Evolutionary conservation across 2,329 filamentous ascomycete species (phyloP).

Genomic region (Aspergillus tanneri): DNA sequence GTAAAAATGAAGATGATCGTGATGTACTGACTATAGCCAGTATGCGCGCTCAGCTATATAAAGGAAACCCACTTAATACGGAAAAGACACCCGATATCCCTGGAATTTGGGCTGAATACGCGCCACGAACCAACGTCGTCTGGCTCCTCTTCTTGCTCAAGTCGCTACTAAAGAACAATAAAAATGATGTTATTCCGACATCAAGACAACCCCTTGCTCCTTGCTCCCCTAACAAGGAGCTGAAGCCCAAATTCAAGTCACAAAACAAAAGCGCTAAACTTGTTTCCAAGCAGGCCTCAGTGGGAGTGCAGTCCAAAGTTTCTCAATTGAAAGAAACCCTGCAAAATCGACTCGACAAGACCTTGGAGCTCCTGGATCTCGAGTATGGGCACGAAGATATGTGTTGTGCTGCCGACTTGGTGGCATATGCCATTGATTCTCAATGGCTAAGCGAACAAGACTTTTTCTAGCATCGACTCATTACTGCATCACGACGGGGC

Average conservation of each 20-base stretch:
- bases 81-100: slow-evolving; percentile 35
- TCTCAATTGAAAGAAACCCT: slow-evolving; percentile 30
- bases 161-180: slow-evolving; percentile 50
- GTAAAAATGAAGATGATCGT: background rate
- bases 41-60: slow-evolving; percentile 45
- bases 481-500: background rate
- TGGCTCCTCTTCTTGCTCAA: slow-evolving; percentile 63
- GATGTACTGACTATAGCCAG: slow-evolving; percentile 20
- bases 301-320: slow-evolving; percentile 19
- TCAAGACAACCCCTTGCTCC: slow-evolving; percentile 32
- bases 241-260: slow-evolving; percentile 12
- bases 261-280: slow-evolving; percentile 7
- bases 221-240: slow-evolving; percentile 33
- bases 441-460: slow-evolving; percentile 42
- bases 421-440: slow-evolving; percentile 45
- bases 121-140: slow-evolving; percentile 61
- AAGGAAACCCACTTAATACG: slow-evolving; percentile 44
- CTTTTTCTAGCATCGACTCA: slow-evolving; percentile 30
- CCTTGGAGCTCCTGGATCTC: slow-evolving; percentile 39
- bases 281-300: slow-evolving; percentile 9
- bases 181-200: slow-evolving; percentile 18
- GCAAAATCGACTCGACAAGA: slow-evolving; percentile 31
- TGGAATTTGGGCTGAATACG: slow-evolving; percentile 55
- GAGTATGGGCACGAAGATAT: slow-evolving; percentile 42
- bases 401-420: slow-evolving; percentile 45